A percentile compares a stretch with the other conserved stretches of the same genome.
These are phyloP conservation scores for Stagonosporopsis cucurbitacearum DNA, from an alignment of 2,329 filamentous ascomycete species.

Conservation along the genomic window DNA sequence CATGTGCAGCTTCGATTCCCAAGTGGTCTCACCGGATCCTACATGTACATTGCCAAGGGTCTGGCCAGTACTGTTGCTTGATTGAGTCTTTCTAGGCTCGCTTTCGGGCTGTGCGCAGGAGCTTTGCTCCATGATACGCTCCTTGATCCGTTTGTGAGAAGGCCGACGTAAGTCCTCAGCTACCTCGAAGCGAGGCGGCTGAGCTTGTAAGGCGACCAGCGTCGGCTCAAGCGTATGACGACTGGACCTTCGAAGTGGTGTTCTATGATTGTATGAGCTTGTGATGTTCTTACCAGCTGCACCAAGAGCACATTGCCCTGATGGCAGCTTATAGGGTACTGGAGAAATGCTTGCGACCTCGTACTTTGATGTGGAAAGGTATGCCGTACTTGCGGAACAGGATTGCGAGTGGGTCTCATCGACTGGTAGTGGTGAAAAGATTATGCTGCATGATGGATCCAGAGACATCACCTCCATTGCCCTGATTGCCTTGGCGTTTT, in stretches of 20 bases:
- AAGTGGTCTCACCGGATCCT: neutral
- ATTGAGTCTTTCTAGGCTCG: neutral
- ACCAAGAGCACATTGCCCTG: neutral
- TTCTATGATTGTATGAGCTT: neutral
- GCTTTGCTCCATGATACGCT: neutral
- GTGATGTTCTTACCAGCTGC: neutral
- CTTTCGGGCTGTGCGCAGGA: neutral
- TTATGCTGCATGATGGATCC: too few species aligned
- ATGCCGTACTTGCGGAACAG: too few species aligned
- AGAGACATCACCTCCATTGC: too few species aligned
- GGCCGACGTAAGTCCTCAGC: neutral
- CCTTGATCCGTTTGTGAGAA: neutral
- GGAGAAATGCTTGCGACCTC: neutral
- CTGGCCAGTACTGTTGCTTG: neutral
- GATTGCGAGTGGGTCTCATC: too few species aligned
- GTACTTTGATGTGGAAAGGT: neutral
- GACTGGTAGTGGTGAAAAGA: too few species aligned
- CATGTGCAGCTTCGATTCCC: neutral
- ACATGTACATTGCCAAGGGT: neutral
- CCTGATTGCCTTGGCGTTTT: neutral
- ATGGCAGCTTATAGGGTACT: neutral
- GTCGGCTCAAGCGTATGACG: neutral
- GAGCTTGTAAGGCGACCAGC: neutral
- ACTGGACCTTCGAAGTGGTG: neutral
- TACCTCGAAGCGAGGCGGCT: neutral